Conservation (phyloP, 208 protist species). For the Leishmania mexicana region DNA sequence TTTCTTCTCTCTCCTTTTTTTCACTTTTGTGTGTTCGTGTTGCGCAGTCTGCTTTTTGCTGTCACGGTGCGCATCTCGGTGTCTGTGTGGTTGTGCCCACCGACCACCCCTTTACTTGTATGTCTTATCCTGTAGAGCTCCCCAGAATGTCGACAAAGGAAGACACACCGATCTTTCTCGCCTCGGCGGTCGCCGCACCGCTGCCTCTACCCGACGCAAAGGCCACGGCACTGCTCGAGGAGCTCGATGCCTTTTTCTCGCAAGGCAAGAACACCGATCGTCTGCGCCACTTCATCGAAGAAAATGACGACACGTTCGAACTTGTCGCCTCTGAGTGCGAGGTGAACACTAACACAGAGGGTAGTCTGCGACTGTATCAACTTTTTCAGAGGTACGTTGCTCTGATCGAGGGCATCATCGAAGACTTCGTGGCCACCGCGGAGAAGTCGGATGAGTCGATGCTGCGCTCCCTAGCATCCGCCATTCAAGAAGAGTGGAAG, state of each 20-base stretch:
- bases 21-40: neutral
- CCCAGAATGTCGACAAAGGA: neutral
- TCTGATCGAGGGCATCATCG: slow-evolving; percentile 60
- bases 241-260: slow-evolving; percentile 73
- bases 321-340: slow-evolving; percentile 17
- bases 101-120: neutral
- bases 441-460: slow-evolving; percentile 5
- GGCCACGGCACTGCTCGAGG: slow-evolving; percentile 34
- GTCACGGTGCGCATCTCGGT: neutral
- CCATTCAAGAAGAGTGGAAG: slow-evolving; percentile 55
- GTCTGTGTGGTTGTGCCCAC: neutral
- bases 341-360: slow-evolving; percentile 41
- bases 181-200: neutral
- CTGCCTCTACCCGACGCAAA: neutral
- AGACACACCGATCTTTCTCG: neutral
- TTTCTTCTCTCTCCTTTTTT: neutral
- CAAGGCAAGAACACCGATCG: slow-evolving; percentile 62
- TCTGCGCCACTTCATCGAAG: slow-evolving; percentile 61
- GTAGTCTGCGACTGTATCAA: slow-evolving; percentile 54
- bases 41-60: neutral
- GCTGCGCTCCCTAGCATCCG: slow-evolving; percentile 42
- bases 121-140: neutral
- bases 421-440: slow-evolving; percentile 46
- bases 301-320: slow-evolving; percentile 41
- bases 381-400: slow-evolving; percentile 60